Conservation (phyloP, 2,329 filamentous ascomycete species). For the Coniosporium tulheliwenetii region DNA sequence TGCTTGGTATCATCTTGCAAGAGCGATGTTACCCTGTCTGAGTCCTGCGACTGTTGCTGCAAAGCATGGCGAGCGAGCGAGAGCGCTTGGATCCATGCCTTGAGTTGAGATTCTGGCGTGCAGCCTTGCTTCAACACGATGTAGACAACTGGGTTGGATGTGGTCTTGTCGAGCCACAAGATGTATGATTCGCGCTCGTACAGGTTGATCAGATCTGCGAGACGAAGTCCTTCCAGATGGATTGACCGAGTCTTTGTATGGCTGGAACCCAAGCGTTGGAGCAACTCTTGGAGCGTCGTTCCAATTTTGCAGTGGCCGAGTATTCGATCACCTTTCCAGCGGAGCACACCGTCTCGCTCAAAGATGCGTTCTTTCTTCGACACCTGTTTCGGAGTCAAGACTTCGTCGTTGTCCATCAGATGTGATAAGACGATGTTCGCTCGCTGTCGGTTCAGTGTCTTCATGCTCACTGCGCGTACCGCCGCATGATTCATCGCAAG, state of each 20-base stretch:
- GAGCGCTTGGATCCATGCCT: conserved; percentile 48
- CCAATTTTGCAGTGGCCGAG: conserved; percentile 42
- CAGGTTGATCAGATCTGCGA: conserved; percentile 31
- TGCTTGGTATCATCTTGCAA: conserved; percentile 1
- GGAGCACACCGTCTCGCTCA: conserved; percentile 50
- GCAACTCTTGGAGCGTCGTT: conserved; percentile 12
- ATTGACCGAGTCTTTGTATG: conserved; percentile 13
- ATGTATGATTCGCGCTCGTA: conserved; percentile 43
- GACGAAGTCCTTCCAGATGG: conserved; percentile 17
- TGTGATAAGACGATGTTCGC: conserved; percentile 61
- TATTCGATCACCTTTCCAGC: conserved; percentile 27
- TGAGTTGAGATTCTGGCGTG: conserved; percentile 34
- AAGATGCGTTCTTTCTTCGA: conserved; percentile 43
- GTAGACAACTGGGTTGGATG: conserved; percentile 20
- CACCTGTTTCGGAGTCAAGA: conserved; percentile 51
- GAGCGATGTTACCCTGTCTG: conserved; percentile 1
- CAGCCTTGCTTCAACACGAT: conserved; percentile 50
- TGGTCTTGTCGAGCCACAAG: conserved; percentile 34
- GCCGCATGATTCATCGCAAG: conserved; percentile 75
- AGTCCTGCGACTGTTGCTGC: conserved; percentile 7
- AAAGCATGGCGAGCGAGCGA: conserved; percentile 19
- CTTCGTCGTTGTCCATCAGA: conserved; percentile 24
- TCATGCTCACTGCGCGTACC: conserved; percentile 71
- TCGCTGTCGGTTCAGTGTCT: conserved; percentile 70
- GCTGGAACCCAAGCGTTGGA: conserved; percentile 12